phyloP scores from a whole-genome alignment of 202 grass and related monocot genomes.

The Saccharum hybrid region DNA sequence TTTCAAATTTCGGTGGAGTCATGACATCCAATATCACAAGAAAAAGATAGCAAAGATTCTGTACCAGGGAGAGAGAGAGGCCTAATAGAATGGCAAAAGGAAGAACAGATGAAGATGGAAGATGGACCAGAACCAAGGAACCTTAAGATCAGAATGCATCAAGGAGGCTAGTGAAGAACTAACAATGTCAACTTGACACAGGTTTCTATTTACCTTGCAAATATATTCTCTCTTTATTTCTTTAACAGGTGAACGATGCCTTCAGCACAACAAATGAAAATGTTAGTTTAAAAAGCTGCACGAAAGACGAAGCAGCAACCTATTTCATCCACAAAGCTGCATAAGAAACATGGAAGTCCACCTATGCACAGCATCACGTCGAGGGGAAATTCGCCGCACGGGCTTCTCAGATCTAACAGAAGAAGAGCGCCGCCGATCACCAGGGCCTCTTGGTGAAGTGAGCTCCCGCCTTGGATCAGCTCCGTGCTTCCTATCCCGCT shows the following conservation, averaged over 20 bases:
- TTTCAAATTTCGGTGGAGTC: conserved; percentile 2
- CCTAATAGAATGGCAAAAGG: conserved; percentile 27
- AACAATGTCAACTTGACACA: conserved; percentile 53
- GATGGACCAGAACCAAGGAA: conserved; percentile 38
- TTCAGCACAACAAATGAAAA: conserved; percentile 91
- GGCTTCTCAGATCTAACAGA: conserved; percentile 77
- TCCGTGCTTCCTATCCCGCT: conserved; percentile 76
- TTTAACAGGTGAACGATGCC: conserved; percentile 98
- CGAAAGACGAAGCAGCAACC: conserved; percentile 73
- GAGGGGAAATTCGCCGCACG: conserved; percentile 72
- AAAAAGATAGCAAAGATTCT: conserved; percentile 20
- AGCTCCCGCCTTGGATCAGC: conserved; percentile 73
- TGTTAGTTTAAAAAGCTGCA: conserved; percentile 90
- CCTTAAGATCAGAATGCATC: conserved; percentile 48
- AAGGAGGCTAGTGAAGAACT: conserved; percentile 45
- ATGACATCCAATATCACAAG: conserved; percentile 33
- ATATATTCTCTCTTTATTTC: conserved; percentile 99
- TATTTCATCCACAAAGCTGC: conserved; percentile 72
- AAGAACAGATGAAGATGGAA: conserved; percentile 31
- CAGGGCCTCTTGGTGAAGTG: conserved; percentile 63
- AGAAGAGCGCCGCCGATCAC: conserved; percentile 76
- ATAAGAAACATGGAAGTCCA: conserved; percentile 80
- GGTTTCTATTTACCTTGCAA: conserved; percentile 92
- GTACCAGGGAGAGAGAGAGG: conserved; percentile 30
- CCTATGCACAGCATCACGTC: conserved; percentile 83